Conservation (phyloP, 306 rosid genomes). For the Comarum palustre region DNA sequence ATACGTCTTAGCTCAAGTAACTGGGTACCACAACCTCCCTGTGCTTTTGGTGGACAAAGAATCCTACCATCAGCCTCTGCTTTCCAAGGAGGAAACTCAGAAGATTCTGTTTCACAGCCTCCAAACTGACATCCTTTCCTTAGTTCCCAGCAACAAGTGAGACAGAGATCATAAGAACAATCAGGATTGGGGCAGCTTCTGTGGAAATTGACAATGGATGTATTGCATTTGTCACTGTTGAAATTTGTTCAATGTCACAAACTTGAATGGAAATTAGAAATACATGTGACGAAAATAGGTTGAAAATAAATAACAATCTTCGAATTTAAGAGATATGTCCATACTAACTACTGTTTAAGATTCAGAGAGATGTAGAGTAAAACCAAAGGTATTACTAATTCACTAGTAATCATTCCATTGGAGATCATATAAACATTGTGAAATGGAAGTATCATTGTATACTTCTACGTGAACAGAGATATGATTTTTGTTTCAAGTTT, state of each 20-base stretch:
- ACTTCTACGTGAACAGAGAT: background rate
- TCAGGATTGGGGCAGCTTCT: conserved; percentile 59
- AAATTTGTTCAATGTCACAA: conserved; percentile 15
- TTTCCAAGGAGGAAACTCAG: conserved; percentile 37
- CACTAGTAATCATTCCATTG: background rate
- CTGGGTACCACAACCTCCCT: conserved; percentile 54
- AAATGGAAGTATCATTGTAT: background rate
- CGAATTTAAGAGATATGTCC: background rate
- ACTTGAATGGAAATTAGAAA: conserved; percentile 7
- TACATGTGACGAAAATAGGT: background rate
- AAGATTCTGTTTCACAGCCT: conserved; percentile 36
- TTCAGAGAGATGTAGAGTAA: background rate
- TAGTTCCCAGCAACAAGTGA: conserved; percentile 56
- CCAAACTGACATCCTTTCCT: conserved; percentile 41
- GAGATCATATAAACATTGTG: background rate
- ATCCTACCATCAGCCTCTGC: conserved; percentile 46
- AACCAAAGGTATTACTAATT: background rate
- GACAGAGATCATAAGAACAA: conserved; percentile 60
- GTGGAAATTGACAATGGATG: conserved; percentile 67
- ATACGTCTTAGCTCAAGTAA: conserved; percentile 43
- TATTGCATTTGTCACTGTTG: conserved; percentile 64
- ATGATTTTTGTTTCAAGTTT: background rate
- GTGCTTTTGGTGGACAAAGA: conserved; percentile 53
- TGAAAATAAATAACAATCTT: background rate
- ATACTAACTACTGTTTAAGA: background rate